phyloP scores from a whole-genome alignment of 495 filamentous ascomycete species.

The Penicillium angulare region DNA sequence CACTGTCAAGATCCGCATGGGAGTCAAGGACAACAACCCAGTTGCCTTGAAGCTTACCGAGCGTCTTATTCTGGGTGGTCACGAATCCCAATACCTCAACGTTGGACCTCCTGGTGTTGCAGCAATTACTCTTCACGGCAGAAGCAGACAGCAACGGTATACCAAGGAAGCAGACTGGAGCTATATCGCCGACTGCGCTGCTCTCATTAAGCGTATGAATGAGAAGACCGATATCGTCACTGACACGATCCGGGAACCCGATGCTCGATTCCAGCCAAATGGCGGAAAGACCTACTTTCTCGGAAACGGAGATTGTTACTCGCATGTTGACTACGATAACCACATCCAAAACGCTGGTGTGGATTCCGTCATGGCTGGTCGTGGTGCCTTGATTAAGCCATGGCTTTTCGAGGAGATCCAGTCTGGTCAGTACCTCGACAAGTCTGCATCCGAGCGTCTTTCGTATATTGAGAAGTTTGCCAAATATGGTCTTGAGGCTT shows the following conservation, averaged over 20 bases:
- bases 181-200: slow-evolving; percentile 88
- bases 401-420: slow-evolving; percentile 98
- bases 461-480: slow-evolving; percentile 84
- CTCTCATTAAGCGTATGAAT: slow-evolving; percentile 76
- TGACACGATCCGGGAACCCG: slow-evolving; percentile 77
- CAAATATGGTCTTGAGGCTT: slow-evolving; percentile 84
- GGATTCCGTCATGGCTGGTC: slow-evolving; percentile 86
- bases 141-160: slow-evolving; percentile 92
- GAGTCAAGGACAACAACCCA: slow-evolving; percentile 73
- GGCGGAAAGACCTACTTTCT: slow-evolving; percentile 77
- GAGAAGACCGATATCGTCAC: slow-evolving; percentile 55
- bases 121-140: slow-evolving; percentile 89
- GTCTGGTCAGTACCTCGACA: slow-evolving; percentile 89
- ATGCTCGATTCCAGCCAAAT: slow-evolving; percentile 61
- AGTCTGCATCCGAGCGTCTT: slow-evolving; percentile 82
- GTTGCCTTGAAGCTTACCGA: slow-evolving; percentile 79
- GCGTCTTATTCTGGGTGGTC: slow-evolving; percentile 74
- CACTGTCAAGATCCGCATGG: slow-evolving; percentile 91
- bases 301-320: slow-evolving; percentile 95
- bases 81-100: slow-evolving; percentile 57
- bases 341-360: slow-evolving; percentile 76
- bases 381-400: slow-evolving; percentile 91
- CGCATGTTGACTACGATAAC: slow-evolving; percentile 80
- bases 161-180: slow-evolving; percentile 84
- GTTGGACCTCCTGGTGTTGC: slow-evolving; percentile 76